Evolutionary conservation across 139 green algal species (phyloP), one percentile per base, ranked within the genome.

Genomic region (Picochlorum costavermella): DNA sequence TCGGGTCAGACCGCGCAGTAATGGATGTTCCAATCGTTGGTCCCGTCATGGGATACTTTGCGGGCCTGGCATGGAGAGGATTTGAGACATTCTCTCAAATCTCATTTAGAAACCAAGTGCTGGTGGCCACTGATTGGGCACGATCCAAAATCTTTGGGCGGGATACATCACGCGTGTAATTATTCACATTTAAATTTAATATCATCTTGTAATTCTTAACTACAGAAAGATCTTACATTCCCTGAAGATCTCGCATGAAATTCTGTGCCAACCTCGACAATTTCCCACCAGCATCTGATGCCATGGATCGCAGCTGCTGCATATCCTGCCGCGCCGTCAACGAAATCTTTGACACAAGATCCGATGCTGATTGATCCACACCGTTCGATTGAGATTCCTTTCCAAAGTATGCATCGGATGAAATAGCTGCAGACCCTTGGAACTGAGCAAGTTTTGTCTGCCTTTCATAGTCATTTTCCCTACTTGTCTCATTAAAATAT

Each of bases 31-130:
- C 90, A 20, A 65, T 68, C 20, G 13, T 92, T 5, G 81, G 81
- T 0, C 80, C 82, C 0, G 67, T 94, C n/a, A 77, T 76, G 16
- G 84, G 86, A 62, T 53, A 73, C 4, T 70, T 63, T 20, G 86
- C 84, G 13, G 87, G 87, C 5, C 33, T 94, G 12, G 59, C 89
- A 37, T 96, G 90, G 90, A 88, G 88, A 68, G 77, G 78, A 26
- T 94, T 90, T 62, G 87, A 94, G 73, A 93, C 87, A 23, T 81
- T 87, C 63, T 68, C n/a, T 30, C 87, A 94, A 70, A 83, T 94
- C 67, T 77, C 53, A 49, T 76, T 93, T 50, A 66, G 87, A n/a
- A 92, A 92, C 68, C 72, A 86, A 56, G 72, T 84, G 44, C 83
- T 96, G 51, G 90, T 96, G 33, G 68, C 75, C 4, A 73, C 75